A percentile compares a stretch with the other conserved stretches of the same genome.
phyloP scores from a whole-genome alignment of 108 stramenopile genomes.

The Skeletonema costatum region DNA sequence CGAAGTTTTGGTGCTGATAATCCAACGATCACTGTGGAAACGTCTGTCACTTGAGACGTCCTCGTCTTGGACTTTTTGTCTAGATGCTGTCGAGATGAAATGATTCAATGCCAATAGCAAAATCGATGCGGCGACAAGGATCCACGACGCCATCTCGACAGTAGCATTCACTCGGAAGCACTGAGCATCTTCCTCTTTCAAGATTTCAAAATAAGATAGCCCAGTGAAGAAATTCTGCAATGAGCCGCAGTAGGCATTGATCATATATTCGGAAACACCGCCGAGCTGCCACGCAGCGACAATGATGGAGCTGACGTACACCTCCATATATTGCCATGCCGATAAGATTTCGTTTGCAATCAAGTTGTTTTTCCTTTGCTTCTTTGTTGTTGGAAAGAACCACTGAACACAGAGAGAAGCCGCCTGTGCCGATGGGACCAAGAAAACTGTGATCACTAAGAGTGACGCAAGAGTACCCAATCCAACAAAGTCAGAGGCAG shows the following conservation, averaged over 20 bases:
- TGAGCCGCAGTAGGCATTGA: constrained; percentile 68
- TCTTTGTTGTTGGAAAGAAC: constrained; percentile 52
- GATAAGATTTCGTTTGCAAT: constrained; percentile 56
- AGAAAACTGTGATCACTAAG: constrained; percentile 60
- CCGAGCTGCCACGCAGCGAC: constrained; percentile 82
- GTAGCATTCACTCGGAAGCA: constrained; percentile 70
- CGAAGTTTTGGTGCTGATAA: neutral
- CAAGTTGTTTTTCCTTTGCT: constrained; percentile 26
- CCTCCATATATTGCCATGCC: constrained; percentile 89
- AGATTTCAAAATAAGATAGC: constrained; percentile 62
- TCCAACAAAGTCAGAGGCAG: constrained; percentile 58
- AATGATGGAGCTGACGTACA: constrained; percentile 67
- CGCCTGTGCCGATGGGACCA: constrained; percentile 69
- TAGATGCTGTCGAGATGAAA: constrained; percentile 35
- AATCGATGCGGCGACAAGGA: constrained; percentile 50
- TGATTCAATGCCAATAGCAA: constrained; percentile 16
- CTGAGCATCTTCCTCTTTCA: constrained; percentile 71
- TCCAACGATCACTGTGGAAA: constrained; percentile 33
- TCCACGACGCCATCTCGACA: constrained; percentile 60
- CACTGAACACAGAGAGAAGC: constrained; percentile 52
- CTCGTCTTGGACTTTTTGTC: constrained; percentile 26
- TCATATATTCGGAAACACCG: constrained; percentile 68
- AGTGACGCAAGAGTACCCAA: constrained; percentile 63
- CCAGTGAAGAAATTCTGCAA: constrained; percentile 54
- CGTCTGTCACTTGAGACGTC: constrained; percentile 14